Percentiles rank a stretch among this genome's conserved stretches.
Evolutionary conservation across 164 flowering plant species (phyloP).

Genomic region (Warburgia ugandensis): DNA sequence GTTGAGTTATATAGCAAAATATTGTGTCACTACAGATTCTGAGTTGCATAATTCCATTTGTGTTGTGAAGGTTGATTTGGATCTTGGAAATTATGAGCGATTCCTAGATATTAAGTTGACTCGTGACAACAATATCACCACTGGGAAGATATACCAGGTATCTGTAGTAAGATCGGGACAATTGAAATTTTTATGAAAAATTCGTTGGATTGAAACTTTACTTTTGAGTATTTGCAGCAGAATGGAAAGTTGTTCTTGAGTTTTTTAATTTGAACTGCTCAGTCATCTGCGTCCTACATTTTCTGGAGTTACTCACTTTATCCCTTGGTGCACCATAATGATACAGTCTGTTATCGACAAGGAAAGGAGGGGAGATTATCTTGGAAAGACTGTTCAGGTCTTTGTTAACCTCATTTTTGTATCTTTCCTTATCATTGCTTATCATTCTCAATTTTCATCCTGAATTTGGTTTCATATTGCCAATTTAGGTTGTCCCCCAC

Average conservation of each 20-base stretch:
- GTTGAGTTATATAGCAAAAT: no score
- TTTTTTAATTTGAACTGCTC: no score
- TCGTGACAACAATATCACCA: conserved; percentile 87
- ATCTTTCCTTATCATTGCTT: background rate
- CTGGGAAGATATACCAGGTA: conserved; percentile 94
- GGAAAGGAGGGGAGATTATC: conserved; percentile 93
- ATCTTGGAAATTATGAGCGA: conserved; percentile 96
- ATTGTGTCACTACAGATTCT: no score
- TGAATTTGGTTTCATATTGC: background rate
- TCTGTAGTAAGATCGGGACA: no score
- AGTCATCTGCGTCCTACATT: no score
- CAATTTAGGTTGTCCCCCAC: conserved; percentile 82
- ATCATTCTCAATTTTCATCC: background rate
- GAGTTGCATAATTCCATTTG: background rate
- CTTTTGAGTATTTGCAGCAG: no score
- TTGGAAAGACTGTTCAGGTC: conserved; percentile 99
- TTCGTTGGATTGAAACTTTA: no score
- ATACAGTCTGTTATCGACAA: conserved; percentile 75
- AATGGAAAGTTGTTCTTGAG: no score
- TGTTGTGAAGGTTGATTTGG: conserved; percentile 78
- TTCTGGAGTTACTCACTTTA: no score
- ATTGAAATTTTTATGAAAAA: no score
- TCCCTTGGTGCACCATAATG: no score
- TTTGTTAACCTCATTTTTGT: no score
- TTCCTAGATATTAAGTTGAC: conserved; percentile 77